A percentile compares a stretch with the other conserved stretches of the same genome.
phyloP scores from a whole-genome alignment of 2,329 filamentous ascomycete genomes.

The Parafenestella ontariensis region DNA sequence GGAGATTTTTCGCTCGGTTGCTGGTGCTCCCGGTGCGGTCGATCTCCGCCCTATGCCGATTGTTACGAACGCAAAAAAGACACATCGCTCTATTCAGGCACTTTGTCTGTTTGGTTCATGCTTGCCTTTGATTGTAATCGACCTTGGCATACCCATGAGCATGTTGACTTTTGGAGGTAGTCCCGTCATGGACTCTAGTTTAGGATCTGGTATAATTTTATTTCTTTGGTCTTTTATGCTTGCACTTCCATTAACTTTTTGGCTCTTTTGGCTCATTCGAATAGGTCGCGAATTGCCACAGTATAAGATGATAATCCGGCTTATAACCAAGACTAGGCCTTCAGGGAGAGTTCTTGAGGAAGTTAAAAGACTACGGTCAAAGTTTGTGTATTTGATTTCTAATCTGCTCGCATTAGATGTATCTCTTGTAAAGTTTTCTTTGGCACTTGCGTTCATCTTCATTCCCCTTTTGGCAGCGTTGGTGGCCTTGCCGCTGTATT shows the following conservation, averaged over 20 bases:
- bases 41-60: slow-evolving; percentile 3
- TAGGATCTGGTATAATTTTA: no score
- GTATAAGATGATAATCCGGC: not conserved
- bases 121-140: no score
- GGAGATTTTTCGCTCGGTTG: slow-evolving; percentile 1
- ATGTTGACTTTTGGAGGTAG: no score
- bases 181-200: no score
- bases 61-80: not conserved
- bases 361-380: not conserved
- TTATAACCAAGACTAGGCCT: not conserved
- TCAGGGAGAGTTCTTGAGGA: not conserved
- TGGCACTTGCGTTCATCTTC: not conserved
- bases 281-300: not conserved
- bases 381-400: not conserved
- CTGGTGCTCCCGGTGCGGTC: not conserved
- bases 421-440: not conserved
- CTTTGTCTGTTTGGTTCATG: no score
- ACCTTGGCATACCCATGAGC: no score
- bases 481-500: not conserved
- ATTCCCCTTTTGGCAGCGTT: not conserved
- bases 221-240: no score
- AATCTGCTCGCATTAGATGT: not conserved
- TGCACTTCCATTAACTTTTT: no score
- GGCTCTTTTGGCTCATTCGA: not conserved
- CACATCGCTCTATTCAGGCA: no score